These are phyloP conservation scores for Pyrenopolyporus hunteri DNA, from an alignment of 495 filamentous ascomycete genomes.

Conservation along the genomic window DNA sequence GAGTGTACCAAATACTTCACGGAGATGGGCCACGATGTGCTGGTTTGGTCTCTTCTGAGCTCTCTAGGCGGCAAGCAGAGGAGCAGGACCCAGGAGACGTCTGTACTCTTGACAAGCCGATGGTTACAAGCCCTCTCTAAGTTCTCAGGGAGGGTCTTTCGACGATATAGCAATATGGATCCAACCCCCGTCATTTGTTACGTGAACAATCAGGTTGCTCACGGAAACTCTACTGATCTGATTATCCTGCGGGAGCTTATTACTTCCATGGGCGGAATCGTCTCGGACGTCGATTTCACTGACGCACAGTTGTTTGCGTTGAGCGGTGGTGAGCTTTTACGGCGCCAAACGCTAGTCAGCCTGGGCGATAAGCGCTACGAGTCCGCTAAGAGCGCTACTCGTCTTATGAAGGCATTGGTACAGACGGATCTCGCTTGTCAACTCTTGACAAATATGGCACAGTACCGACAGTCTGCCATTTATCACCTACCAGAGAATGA, in stretches of 20 bases:
- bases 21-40: constrained; percentile 86
- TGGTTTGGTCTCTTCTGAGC: constrained; percentile 86
- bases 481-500: constrained; percentile 69
- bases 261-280: constrained; percentile 88
- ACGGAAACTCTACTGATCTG: constrained; percentile 82
- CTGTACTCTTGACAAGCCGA: constrained; percentile 80
- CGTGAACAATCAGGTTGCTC: constrained; percentile 78
- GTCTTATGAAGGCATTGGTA: constrained; percentile 78
- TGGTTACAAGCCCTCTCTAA: constrained; percentile 86
- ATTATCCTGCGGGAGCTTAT: constrained; percentile 89
- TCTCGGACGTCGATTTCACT: constrained; percentile 81
- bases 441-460: constrained; percentile 85
- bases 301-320: constrained; percentile 85
- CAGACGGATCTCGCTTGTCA: constrained; percentile 74
- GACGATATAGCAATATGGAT: constrained; percentile 80
- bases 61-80: constrained; percentile 75
- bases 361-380: constrained; percentile 79
- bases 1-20: constrained; percentile 95
- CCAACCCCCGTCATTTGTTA: constrained; percentile 86
- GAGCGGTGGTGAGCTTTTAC: constrained; percentile 81
- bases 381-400: constrained; percentile 65
- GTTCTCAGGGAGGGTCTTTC: constrained; percentile 88
- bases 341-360: constrained; percentile 75
- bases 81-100: constrained; percentile 77
- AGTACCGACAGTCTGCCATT: constrained; percentile 81